Evolutionary conservation across 139 green algal species (phyloP), one percentile per base, ranked within the genome.

Genomic region (Chlamydomonas sp.): DNA sequence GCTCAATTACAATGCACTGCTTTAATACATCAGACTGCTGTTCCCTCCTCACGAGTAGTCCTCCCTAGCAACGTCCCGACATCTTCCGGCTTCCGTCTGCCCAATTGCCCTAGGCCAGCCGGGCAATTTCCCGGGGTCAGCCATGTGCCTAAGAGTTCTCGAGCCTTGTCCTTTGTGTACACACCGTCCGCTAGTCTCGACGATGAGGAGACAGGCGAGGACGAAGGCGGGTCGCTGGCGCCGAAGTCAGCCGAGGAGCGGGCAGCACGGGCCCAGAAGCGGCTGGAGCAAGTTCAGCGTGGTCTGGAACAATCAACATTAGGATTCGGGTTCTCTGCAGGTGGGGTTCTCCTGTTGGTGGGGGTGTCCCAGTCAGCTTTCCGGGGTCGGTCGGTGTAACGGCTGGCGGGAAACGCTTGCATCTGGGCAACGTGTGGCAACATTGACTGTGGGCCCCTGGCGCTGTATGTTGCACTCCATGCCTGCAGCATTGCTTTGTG

Each of bases 251-350:
- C 31, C n/a, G 82, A 86, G 5, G 82, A 86, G 31, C 63, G 49
- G 71, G 60, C 72, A 12, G 20, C 12, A 8, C 82, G 82, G 14
- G 82, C 82, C 8, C 71, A 49, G 6, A 12, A 20, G 8, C 61
- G 82, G 9, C 71, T 86, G 60, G 82, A 86, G 82, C 69, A 86
- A 63, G 73, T 88, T 2, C 49, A 66, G 31, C 16, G 63, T 1
- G 83, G 73, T 0, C 62, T 88, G 49, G 73, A 86, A 9, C 83
- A 83, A n/a, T 83, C 74, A 60, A 83, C 83, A 2, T 87, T 94
- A 1, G 90, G 85, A 4, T 93, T 94, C 59, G 92, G 92, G 17
- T 94, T 94, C 85, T 89, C 73, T 60, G 90, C 88, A 0, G 90
- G 90, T 7, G 90, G 90, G 49, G 15, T 91, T 7, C 49, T 61